Conservation (phyloP, 2,329 filamentous ascomycete species). For the Monilinia fructigena region DNA sequence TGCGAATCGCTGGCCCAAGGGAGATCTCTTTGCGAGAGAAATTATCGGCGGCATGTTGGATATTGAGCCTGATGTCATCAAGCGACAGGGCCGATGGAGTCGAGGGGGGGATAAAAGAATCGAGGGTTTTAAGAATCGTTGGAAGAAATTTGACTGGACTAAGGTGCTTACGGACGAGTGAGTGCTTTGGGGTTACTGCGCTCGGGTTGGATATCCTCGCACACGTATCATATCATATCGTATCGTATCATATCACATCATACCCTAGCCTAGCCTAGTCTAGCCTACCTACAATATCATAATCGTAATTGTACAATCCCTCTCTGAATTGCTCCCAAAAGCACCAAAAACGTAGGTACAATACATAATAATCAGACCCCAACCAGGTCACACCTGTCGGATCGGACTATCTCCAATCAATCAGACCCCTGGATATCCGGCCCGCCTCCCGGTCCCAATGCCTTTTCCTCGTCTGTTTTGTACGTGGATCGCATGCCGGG, state of each 20-base stretch:
- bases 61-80: conserved; percentile 75
- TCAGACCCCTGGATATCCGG: not conserved
- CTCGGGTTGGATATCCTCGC: not conserved
- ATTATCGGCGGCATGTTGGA: conserved; percentile 91
- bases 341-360: not conserved
- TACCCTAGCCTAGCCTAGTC: not conserved
- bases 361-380: not conserved
- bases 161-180: conserved; percentile 48
- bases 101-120: conserved; percentile 57
- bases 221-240: conserved; percentile 5
- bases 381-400: not conserved
- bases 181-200: not conserved
- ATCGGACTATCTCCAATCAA: not conserved
- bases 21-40: conserved; percentile 90
- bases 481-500: not conserved
- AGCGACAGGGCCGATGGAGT: conserved; percentile 85
- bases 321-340: not conserved
- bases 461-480: not conserved
- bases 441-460: conserved; percentile 5
- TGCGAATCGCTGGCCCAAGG: conserved; percentile 76
- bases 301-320: conserved; percentile 4
- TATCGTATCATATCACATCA: not conserved
- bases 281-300: not conserved
- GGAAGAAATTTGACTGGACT: conserved; percentile 73
- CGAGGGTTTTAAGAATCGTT: conserved; percentile 77